Evolutionary conservation across 306 rosid species (phyloP), one percentile per base, ranked within the genome.

Genomic region (Cucurbita ficifolia): DNA sequence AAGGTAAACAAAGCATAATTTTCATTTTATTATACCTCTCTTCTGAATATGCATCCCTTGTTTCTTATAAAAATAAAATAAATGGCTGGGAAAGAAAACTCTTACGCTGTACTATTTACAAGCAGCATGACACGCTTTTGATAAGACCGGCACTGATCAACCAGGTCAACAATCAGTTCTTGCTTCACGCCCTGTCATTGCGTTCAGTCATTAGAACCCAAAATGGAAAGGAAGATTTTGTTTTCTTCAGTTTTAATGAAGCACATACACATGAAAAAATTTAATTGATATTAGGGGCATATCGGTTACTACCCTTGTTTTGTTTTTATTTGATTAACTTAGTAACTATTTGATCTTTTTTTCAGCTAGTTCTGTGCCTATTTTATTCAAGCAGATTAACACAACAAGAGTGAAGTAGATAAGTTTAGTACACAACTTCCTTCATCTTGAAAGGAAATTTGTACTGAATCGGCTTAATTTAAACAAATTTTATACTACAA

Each of bases 111-210:
- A 64, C 80, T 78, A 79, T 87, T 91, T 87, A 91, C 92, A 83
- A 95, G 97, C 79, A 82, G 86, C 97, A 88, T 91, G 75, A 91
- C 92, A 46, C 92, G 97, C 77, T 81, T 89, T 85, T 91, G 92
- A 79, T 88, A 95, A 9, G 91, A 88, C 59, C 82, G 96, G 74
- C 99, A 95, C 84, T 95, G 99, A 77, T 95, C 99, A 79, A 86
- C 99, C 71, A 95, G 97, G 85, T 95, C 97, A 53, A 91, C 86
- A 48, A 95, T 91, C 78, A 95, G 75, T 83, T 95, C 99, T 38
- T 91, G 88, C 86, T 89, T 95, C 84, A 91, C 81, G 67, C 88
- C 90, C 99, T 95, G 89, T 69, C 83, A 84, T 52, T 67, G 71
- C 77, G 61, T 74, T 80, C 79, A 75, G 29, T 60, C 57, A 72